Evolutionary conservation across 1,284 basidiomycete species (phyloP).

Genomic region (Moesziomyces parantarcticus): DNA sequence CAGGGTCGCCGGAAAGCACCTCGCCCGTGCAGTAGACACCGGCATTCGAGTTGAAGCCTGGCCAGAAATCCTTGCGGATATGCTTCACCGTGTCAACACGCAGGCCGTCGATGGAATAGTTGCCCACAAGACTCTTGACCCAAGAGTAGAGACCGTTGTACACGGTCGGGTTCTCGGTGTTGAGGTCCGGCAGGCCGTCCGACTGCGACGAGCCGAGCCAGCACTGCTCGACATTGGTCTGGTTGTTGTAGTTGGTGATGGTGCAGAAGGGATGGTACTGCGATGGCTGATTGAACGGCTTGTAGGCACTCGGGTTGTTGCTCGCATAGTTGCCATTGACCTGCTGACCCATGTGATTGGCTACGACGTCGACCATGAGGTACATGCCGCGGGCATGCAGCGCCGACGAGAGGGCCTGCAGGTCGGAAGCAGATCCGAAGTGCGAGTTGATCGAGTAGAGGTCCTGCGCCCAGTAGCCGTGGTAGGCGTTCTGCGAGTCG

Average conservation of each 20-base stretch:
- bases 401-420: constrained; percentile 75
- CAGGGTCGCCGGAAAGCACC: constrained; percentile 75
- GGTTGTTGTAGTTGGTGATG: constrained; percentile 75
- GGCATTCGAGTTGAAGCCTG: constrained; percentile 76
- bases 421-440: constrained; percentile 77
- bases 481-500: constrained; percentile 76
- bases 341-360: constrained; percentile 75
- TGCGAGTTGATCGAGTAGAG: constrained; percentile 75
- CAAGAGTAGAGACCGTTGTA: constrained; percentile 74
- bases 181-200: constrained; percentile 77
- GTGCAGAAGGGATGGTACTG: constrained; percentile 76
- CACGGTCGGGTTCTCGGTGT: constrained; percentile 76
- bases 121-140: constrained; percentile 75
- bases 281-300: constrained; percentile 67
- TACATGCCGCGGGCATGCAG: constrained; percentile 78
- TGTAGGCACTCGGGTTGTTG: constrained; percentile 8
- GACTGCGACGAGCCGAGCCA: constrained; percentile 78
- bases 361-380: constrained; percentile 82
- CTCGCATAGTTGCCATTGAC: constrained; percentile 9
- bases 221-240: constrained; percentile 76
- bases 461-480: constrained; percentile 72
- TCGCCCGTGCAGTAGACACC: constrained; percentile 87
- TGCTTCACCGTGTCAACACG: constrained; percentile 80
- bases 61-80: constrained; percentile 77
- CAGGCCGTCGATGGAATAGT: constrained; percentile 77